Evolutionary conservation across 2,329 filamentous ascomycete genomes (phyloP).

Genomic region (Pseudogymnoascus sp.): DNA sequence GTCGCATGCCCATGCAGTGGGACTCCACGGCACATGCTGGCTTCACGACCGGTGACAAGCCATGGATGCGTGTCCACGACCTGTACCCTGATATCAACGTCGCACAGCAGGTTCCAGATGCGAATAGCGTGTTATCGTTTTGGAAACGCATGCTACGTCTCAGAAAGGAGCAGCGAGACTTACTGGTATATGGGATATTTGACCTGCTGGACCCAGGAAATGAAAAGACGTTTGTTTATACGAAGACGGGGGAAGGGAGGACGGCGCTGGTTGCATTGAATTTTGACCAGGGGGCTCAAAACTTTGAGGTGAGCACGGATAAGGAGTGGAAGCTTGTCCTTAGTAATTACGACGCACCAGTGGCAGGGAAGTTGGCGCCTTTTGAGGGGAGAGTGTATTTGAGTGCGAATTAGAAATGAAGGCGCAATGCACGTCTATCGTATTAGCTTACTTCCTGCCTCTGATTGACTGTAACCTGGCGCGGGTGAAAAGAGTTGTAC

Average conservation of each 20-base stretch:
- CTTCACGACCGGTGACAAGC: constrained; percentile 46
- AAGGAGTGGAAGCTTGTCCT: constrained; percentile 13
- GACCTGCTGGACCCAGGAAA: constrained; percentile 40
- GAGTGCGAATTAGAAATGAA: not conserved
- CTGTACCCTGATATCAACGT: constrained; percentile 49
- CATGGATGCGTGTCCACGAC: constrained; percentile 54
- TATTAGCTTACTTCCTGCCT: too few relatives aligned
- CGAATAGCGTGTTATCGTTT: constrained; percentile 22
- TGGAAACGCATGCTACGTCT: constrained; percentile 23
- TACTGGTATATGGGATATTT: constrained; percentile 55
- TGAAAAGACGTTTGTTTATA: constrained; percentile 37
- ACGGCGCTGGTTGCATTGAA: constrained; percentile 37
- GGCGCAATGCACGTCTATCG: not conserved
- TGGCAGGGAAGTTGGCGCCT: not conserved
- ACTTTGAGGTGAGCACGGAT: constrained; percentile 16
- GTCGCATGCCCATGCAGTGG: constrained; percentile 64
- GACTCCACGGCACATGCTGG: constrained; percentile 45
- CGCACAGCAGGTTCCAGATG: constrained; percentile 35
- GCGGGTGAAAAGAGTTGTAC: not conserved
- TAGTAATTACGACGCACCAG: not conserved
- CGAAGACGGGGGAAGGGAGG: constrained; percentile 29
- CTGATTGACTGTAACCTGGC: too few relatives aligned
- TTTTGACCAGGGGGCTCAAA: constrained; percentile 33
- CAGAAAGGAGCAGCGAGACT: constrained; percentile 41
- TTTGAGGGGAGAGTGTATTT: constrained; percentile 2